Evolutionary conservation across 2,329 filamentous ascomycete species (phyloP).

Genomic region (Epichloe elymi): DNA sequence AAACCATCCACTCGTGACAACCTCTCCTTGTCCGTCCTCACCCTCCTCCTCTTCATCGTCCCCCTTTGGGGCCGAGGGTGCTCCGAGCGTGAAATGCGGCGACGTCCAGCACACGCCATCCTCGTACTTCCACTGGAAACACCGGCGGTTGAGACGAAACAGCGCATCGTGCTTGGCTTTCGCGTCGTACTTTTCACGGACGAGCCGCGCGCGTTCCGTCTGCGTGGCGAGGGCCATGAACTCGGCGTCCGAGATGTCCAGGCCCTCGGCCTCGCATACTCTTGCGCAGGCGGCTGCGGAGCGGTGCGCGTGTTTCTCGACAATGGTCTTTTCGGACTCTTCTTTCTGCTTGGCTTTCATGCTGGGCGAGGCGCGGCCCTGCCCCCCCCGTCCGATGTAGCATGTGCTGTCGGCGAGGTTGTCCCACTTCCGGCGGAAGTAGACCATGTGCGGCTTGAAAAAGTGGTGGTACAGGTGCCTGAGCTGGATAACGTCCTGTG

Average conservation of each 20-base stretch:
- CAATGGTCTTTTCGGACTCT: conserved; percentile 24
- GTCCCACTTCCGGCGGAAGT: conserved; percentile 35
- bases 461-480: conserved; percentile 37
- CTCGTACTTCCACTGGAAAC: conserved; percentile 35
- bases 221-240: conserved; percentile 17
- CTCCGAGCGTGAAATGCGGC: conserved; percentile 30
- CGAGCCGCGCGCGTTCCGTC: conserved; percentile 14
- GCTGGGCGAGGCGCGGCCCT: conserved; percentile 18
- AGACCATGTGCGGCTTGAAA: conserved; percentile 29
- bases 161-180: conserved; percentile 8
- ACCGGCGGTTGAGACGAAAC: conserved; percentile 22
- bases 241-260: conserved; percentile 23
- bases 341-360: conserved; percentile 23
- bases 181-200: conserved; percentile 16
- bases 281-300: conserved; percentile 33
- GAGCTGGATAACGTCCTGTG: conserved; percentile 30
- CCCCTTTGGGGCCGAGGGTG: conserved; percentile 16
- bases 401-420: conserved; percentile 36
- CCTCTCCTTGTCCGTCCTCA: conserved; percentile 10
- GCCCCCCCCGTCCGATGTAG: conserved; percentile 28
- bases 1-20: conserved; percentile 32
- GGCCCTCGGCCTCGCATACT: conserved; percentile 31
- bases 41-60: conserved; percentile 3
- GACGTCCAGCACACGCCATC: conserved; percentile 30
- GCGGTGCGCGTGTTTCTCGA: conserved; percentile 32